A percentile compares a stretch with the other conserved stretches of the same genome.
These are phyloP conservation scores for Fusarium poae DNA, from an alignment of 2,329 filamentous ascomycete species.

Conservation along the genomic window DNA sequence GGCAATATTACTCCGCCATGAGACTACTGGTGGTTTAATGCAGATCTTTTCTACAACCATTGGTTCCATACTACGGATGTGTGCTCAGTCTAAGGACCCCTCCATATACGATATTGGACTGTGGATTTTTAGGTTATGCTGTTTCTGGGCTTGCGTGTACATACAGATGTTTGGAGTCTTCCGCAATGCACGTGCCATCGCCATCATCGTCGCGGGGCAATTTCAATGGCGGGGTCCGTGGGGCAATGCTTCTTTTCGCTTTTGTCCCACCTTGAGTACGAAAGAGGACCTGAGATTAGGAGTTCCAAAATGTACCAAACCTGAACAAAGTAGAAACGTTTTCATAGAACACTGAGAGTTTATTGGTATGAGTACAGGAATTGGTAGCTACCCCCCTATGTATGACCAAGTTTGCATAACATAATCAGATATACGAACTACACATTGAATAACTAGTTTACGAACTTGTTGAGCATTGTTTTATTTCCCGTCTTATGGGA, in stretches of 20 bases:
- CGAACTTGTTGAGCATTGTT: background rate
- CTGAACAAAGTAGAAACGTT: background rate
- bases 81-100: background rate
- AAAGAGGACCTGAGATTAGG: background rate
- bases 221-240: conserved; percentile 4
- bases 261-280: background rate
- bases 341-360: background rate
- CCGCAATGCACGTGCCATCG: conserved; percentile 5
- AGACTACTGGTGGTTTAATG: background rate
- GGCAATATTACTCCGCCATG: conserved; percentile 39
- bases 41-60: background rate
- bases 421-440: too few species aligned
- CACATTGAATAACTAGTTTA: too few species aligned
- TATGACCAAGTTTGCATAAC: too few species aligned
- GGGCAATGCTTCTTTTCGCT: background rate
- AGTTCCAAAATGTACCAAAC: background rate
- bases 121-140: background rate
- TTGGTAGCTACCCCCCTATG: background rate
- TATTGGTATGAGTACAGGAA: background rate
- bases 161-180: background rate
- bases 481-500: too few species aligned
- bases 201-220: conserved; percentile 2
- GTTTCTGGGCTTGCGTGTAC: background rate
- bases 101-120: background rate
- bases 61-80: background rate